Evolutionary conservation across 2,329 filamentous ascomycete species (phyloP).

Genomic region (Penicillium thymicola): DNA sequence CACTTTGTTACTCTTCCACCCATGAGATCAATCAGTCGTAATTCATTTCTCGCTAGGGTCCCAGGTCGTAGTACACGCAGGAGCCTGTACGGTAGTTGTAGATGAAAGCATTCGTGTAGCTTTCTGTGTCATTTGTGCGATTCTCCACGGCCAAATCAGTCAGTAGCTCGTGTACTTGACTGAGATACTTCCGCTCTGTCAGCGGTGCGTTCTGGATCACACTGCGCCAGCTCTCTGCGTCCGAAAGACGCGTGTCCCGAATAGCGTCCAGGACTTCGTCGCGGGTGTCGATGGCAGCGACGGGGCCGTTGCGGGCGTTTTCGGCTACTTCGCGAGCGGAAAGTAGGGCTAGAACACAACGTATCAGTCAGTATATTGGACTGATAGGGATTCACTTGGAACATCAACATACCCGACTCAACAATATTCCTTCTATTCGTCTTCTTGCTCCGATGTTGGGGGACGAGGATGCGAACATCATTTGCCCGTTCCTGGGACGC

Average conservation of each 20-base stretch:
- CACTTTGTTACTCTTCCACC: neutral
- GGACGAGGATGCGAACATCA: slow-evolving; percentile 79
- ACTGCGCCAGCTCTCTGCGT: slow-evolving; percentile 77
- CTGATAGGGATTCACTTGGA: neutral
- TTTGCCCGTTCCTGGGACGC: slow-evolving; percentile 52
- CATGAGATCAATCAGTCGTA: slow-evolving; percentile 9
- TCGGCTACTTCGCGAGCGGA: slow-evolving; percentile 62
- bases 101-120: slow-evolving; percentile 71
- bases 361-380: slow-evolving; percentile 13
- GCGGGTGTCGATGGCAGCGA: slow-evolving; percentile 82
- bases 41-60: slow-evolving; percentile 26
- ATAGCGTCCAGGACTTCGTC: slow-evolving; percentile 79
- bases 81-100: slow-evolving; percentile 87
- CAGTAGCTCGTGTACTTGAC: slow-evolving; percentile 77
- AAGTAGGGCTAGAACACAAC: slow-evolving; percentile 43
- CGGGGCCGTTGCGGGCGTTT: slow-evolving; percentile 71
- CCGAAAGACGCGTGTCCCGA: slow-evolving; percentile 68
- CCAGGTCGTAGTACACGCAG: slow-evolving; percentile 82
- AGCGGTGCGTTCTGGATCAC: slow-evolving; percentile 75
- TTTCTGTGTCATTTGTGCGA: slow-evolving; percentile 43
- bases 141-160: slow-evolving; percentile 56
- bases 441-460: slow-evolving; percentile 84
- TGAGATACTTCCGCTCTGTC: slow-evolving; percentile 75
- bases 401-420: slow-evolving; percentile 66
- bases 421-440: slow-evolving; percentile 83